Percentiles rank a stretch among this genome's conserved stretches.
phyloP scores from a whole-genome alignment of 129 eudicot species.

The Flaveria robusta region DNA sequence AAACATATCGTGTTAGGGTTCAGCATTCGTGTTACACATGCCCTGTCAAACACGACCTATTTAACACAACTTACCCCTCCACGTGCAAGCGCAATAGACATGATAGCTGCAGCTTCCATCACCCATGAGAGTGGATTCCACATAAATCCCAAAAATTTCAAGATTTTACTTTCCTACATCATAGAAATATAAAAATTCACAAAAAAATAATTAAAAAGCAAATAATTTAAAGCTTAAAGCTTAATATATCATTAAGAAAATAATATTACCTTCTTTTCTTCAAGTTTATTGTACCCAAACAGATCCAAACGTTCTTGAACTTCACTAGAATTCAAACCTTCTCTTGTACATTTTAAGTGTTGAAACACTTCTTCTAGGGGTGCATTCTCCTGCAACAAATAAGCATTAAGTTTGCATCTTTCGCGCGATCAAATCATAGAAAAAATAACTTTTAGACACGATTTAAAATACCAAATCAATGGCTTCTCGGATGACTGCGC shows the following conservation, averaged over 20 bases:
- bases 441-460: neutral
- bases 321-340: constrained; percentile 56
- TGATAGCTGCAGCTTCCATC: constrained; percentile 93
- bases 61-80: constrained; percentile 62
- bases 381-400: constrained; percentile 58
- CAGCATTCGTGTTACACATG: too few relatives aligned
- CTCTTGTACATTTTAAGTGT: constrained; percentile 62
- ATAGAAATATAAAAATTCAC: neutral
- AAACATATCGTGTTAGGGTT: too few relatives aligned
- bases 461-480: constrained; percentile 70
- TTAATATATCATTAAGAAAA: neutral
- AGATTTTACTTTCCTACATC: constrained; percentile 70
- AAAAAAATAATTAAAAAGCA: too few relatives aligned
- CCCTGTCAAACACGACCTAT: too few relatives aligned
- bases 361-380: constrained; percentile 78
- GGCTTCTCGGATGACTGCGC: constrained; percentile 55
- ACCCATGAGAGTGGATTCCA: constrained; percentile 98
- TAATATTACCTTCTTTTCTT: constrained; percentile 64
- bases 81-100: constrained; percentile 87
- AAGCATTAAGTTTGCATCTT: constrained; percentile 17
- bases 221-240: neutral
- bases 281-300: constrained; percentile 83
- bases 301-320: constrained; percentile 56
- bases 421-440: neutral
- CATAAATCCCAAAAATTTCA: constrained; percentile 89